Conservation (phyloP, 352 stramenopile species). For the Pythium rishiriense region DNA sequence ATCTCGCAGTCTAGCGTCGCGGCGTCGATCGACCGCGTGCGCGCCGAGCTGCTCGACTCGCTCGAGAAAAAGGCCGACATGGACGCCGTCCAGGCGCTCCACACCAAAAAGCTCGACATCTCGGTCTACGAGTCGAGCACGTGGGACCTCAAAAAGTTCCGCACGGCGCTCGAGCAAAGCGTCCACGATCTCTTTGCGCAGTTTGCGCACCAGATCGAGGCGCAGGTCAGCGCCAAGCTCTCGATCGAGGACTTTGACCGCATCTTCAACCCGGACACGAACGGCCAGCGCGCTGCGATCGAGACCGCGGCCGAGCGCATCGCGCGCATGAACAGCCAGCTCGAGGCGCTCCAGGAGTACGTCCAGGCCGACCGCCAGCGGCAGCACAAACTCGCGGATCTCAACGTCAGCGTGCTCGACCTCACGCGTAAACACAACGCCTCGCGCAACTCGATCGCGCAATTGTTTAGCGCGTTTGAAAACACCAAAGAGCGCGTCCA, state of each 20-base stretch:
- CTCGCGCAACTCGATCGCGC: conserved; percentile 39
- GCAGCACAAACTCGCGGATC: conserved; percentile 48
- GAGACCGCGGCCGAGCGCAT: conserved; percentile 47
- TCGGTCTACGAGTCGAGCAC: conserved; percentile 56
- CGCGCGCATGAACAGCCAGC: conserved; percentile 54
- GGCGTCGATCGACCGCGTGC: conserved; percentile 35
- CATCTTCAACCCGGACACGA: conserved; percentile 60
- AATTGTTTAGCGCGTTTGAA: conserved; percentile 40
- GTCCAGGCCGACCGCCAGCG: conserved; percentile 44
- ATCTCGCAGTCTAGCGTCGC: conserved; percentile 45
- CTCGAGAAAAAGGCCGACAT: conserved; percentile 52
- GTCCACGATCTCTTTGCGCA: conserved; percentile 57
- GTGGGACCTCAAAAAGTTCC: conserved; percentile 58
- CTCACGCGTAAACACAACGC: conserved; percentile 53
- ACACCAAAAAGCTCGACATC: conserved; percentile 62
- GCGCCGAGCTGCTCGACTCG: conserved; percentile 30
- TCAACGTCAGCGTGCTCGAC: conserved; percentile 50
- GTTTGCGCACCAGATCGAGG: conserved; percentile 59
- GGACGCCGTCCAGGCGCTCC: conserved; percentile 30
- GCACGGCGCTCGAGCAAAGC: conserved; percentile 51
- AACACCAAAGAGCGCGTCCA: conserved; percentile 20
- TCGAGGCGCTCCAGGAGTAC: conserved; percentile 47
- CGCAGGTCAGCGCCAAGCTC: conserved; percentile 49
- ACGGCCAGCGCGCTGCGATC: conserved; percentile 47
- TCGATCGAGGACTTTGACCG: conserved; percentile 63